phyloP scores from a whole-genome alignment of 495 filamentous ascomycete species.

The Daldinia vernicosa region DNA sequence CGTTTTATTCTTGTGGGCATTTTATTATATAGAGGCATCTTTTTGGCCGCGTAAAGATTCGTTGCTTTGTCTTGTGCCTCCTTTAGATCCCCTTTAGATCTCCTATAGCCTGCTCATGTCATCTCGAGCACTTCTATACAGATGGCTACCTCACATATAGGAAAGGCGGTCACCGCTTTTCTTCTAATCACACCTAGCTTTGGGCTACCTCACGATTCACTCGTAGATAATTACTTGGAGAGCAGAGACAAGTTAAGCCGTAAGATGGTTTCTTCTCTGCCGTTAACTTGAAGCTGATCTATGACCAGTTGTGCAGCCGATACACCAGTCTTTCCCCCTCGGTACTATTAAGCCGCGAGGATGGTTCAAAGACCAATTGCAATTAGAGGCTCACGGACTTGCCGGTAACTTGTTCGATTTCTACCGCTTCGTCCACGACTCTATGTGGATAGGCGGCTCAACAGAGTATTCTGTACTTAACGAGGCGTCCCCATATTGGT shows the following conservation, averaged over 20 bases:
- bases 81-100: neutral
- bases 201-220: constrained; percentile 20
- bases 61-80: neutral
- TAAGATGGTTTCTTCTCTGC: constrained; percentile 4
- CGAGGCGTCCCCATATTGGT: constrained; percentile 72
- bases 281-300: constrained; percentile 8
- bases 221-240: neutral
- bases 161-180: constrained; percentile 26
- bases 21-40: constrained; percentile 17
- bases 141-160: constrained; percentile 30
- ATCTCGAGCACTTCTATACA: constrained; percentile 3
- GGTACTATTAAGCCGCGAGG: constrained; percentile 66
- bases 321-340: constrained; percentile 59
- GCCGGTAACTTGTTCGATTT: constrained; percentile 69
- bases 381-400: constrained; percentile 62
- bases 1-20: neutral
- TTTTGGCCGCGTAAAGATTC: neutral
- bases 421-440: constrained; percentile 65
- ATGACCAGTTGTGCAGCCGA: constrained; percentile 42
- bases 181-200: constrained; percentile 18
- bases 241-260: constrained; percentile 26
- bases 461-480: constrained; percentile 67
- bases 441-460: constrained; percentile 64
- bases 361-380: constrained; percentile 68
- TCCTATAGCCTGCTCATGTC: constrained; percentile 13